Evolutionary conservation across 768 basidiomycete genomes (phyloP).

Genomic region (Albatrellus ellisii): DNA sequence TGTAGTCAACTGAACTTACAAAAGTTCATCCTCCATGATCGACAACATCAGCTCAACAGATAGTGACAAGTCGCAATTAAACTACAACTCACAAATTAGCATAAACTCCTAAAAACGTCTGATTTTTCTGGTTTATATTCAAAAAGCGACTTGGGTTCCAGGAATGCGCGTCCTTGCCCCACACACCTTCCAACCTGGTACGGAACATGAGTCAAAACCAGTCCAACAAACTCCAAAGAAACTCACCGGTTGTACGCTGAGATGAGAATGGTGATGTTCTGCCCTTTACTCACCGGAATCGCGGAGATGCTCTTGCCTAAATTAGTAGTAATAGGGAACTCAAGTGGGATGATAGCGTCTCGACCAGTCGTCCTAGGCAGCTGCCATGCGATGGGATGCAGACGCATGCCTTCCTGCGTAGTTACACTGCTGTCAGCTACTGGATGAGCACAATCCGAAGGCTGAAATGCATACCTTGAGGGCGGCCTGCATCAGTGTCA

Average conservation of each 20-base stretch:
- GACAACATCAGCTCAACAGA: not conserved
- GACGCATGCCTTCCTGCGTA: slow-evolving; percentile 10
- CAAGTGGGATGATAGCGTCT: slow-evolving; percentile 12
- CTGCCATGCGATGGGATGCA: slow-evolving; percentile 8
- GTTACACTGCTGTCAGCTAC: not conserved
- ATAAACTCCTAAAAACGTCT: slow-evolving; percentile 7
- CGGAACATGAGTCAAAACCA: not conserved
- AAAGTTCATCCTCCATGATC: slow-evolving; percentile 3
- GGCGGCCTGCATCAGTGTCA: slow-evolving; percentile 5
- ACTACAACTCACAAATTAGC: slow-evolving; percentile 10
- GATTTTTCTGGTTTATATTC: slow-evolving; percentile 6
- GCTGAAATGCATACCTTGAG: slow-evolving; percentile 4
- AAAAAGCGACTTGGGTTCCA: slow-evolving; percentile 13
- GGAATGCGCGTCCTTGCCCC: slow-evolving; percentile 10
- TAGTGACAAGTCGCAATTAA: not conserved
- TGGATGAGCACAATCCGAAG: not conserved
- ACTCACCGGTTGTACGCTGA: slow-evolving; percentile 7
- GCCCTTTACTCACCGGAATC: slow-evolving; percentile 9
- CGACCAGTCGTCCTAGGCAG: slow-evolving; percentile 1
- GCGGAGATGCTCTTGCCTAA: slow-evolving; percentile 5
- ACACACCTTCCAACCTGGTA: slow-evolving; percentile 8
- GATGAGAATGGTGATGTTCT: slow-evolving; percentile 4
- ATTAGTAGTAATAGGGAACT: slow-evolving; percentile 8
- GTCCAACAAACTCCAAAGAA: not conserved
- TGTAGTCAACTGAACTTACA: not conserved